phyloP scores from a whole-genome alignment of 2,329 filamentous ascomycete genomes.

The Passalora sequoiae region DNA sequence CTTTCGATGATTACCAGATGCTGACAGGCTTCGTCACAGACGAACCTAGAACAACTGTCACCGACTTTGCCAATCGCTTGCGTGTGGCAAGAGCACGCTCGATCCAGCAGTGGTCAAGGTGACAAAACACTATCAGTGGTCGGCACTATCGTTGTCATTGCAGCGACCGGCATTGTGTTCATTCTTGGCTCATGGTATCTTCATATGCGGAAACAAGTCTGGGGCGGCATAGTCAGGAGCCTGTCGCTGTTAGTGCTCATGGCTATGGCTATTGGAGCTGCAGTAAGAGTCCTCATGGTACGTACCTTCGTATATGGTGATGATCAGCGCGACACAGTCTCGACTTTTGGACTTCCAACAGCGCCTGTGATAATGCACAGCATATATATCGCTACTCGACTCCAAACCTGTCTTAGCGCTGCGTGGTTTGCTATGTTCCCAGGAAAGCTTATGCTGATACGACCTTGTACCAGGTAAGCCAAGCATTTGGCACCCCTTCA shows the following conservation, averaged over 20 bases:
- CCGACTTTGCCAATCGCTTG: constrained; percentile 57
- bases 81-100: constrained; percentile 49
- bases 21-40: constrained; percentile 22
- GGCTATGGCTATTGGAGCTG: constrained; percentile 55
- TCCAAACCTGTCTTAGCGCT: no score
- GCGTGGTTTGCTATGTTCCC: no score
- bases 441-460: no score
- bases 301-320: no score
- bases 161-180: constrained; percentile 56
- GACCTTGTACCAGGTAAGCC: no score
- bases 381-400: no score
- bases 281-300: constrained; percentile 52
- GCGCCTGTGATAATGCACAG: no score
- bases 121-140: constrained; percentile 44
- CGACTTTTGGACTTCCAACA: no score
- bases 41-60: constrained; percentile 48
- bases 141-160: constrained; percentile 59
- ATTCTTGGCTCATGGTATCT: constrained; percentile 59
- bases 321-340: no score
- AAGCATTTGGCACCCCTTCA: constrained; percentile 55
- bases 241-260: constrained; percentile 48
- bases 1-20: no score
- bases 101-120: constrained; percentile 25
- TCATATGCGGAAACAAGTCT: constrained; percentile 51
- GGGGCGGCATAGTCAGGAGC: constrained; percentile 52